phyloP scores from a whole-genome alignment of 2,329 filamentous ascomycete species.

The Colletotrichum sp. region DNA sequence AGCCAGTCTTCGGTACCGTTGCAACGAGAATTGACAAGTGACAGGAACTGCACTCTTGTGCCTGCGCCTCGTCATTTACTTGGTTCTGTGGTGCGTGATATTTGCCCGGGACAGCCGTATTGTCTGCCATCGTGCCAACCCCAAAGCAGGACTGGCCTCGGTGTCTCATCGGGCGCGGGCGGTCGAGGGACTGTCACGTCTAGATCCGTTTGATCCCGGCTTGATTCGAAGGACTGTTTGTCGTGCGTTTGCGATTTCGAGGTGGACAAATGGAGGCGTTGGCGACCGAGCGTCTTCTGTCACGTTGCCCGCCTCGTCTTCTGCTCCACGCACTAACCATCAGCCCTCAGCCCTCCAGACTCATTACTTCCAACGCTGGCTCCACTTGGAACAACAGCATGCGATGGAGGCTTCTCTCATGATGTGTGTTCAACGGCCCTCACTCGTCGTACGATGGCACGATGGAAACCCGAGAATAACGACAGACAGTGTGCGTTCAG shows the following conservation, averaged over 20 bases:
- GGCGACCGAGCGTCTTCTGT: background rate
- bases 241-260: background rate
- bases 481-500: background rate
- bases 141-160: background rate
- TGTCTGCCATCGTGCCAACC: background rate
- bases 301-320: background rate
- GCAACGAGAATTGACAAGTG: constrained; percentile 12
- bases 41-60: background rate
- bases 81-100: background rate
- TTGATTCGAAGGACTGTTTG: background rate
- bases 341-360: background rate
- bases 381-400: background rate
- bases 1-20: constrained; percentile 2
- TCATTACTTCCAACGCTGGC: background rate
- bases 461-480: background rate
- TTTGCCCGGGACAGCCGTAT: background rate
- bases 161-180: background rate
- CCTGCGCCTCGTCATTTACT: constrained; percentile 6
- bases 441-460: background rate
- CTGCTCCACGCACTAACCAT: background rate
- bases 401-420: background rate
- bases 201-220: background rate
- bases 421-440: background rate
- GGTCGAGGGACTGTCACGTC: background rate
- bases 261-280: background rate